Percentiles rank a stretch among this genome's conserved stretches.
Evolutionary conservation across 2,329 filamentous ascomycete species (phyloP).

Genomic region (Beauveria brongniartii): DNA sequence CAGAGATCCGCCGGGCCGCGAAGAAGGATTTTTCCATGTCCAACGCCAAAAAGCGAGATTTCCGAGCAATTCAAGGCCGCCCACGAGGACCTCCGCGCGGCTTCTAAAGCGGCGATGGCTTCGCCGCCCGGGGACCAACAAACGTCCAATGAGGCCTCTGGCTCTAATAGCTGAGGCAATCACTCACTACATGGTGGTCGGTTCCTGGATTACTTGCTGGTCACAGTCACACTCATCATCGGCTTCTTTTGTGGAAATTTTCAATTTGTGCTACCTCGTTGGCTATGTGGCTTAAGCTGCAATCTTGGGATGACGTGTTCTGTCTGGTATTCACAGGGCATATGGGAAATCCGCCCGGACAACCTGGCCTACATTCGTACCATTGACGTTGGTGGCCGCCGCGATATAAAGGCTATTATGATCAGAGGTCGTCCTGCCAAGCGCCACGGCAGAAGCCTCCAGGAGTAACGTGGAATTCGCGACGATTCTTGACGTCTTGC

Average conservation of each 20-base stretch:
- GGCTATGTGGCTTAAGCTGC: too few species aligned
- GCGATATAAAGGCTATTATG: too few species aligned
- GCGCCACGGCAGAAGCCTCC: not conserved
- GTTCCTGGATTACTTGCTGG: not conserved
- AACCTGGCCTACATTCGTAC: too few species aligned
- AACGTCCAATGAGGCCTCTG: not conserved
- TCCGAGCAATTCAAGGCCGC: slow-evolving; percentile 6
- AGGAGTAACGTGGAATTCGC: not conserved
- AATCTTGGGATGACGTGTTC: too few species aligned
- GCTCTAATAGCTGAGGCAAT: not conserved
- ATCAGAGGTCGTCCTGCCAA: not conserved
- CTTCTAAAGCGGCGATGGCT: slow-evolving; percentile 9
- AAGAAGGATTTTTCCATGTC: slow-evolving; percentile 11
- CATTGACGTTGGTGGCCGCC: too few species aligned
- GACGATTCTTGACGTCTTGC: not conserved
- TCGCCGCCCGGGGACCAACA: not conserved
- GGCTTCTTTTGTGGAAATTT: too few species aligned
- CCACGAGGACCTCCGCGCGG: slow-evolving; percentile 1
- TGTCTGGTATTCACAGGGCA: too few species aligned
- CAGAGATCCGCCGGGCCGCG: slow-evolving; percentile 8
- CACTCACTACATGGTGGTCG: not conserved
- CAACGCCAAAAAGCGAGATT: not conserved
- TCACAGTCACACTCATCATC: too few species aligned
- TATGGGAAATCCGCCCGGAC: too few species aligned
- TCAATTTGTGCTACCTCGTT: too few species aligned